Percentiles rank a stretch among this genome's conserved stretches.
Conservation (phyloP, 768 basidiomycete species). For the Lactifluus subvellereus region DNA sequence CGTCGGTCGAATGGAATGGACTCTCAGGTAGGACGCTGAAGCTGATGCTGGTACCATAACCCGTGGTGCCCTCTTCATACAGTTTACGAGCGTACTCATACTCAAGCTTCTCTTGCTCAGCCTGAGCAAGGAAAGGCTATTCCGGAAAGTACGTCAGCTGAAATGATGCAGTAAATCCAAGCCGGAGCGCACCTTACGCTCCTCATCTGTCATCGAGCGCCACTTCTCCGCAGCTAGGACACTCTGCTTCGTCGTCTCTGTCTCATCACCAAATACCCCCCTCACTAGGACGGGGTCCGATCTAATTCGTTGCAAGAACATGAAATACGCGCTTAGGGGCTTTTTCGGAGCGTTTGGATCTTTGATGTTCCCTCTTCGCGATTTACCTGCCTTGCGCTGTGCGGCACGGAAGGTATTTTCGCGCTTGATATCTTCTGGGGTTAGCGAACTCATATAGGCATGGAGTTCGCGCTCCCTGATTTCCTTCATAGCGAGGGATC, state of each 20-base stretch:
- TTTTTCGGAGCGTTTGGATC: constrained; percentile 97
- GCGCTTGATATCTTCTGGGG: constrained; percentile 90
- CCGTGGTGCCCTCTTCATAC: constrained; percentile 79
- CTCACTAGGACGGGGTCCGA: constrained; percentile 67
- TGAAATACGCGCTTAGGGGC: constrained; percentile 89
- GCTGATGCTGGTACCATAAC: constrained; percentile 67
- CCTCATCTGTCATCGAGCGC: constrained; percentile 89
- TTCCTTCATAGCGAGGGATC: constrained; percentile 81
- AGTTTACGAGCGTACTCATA: constrained; percentile 81
- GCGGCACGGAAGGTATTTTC: constrained; percentile 90
- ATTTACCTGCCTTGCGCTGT: constrained; percentile 90
- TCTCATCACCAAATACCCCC: constrained; percentile 84
- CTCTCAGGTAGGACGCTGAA: constrained; percentile 75
- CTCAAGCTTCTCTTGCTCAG: constrained; percentile 92
- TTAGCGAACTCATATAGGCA: constrained; percentile 82
- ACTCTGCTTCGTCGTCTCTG: constrained; percentile 92
- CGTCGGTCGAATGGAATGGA: constrained; percentile 42
- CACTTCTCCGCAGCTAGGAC: constrained; percentile 89
- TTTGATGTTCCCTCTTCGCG: constrained; percentile 90
- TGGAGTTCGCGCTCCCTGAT: constrained; percentile 74
- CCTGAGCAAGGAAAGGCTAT: constrained; percentile 88
- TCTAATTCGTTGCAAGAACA: constrained; percentile 89
- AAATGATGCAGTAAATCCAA: constrained; percentile 21
- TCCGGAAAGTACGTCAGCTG: constrained; percentile 18
- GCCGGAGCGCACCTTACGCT: constrained; percentile 68